Evolutionary conservation across 495 filamentous ascomycete genomes (phyloP), one percentile per base, ranked within the genome.

Genomic region (Amphirosellinia nigrospora): DNA sequence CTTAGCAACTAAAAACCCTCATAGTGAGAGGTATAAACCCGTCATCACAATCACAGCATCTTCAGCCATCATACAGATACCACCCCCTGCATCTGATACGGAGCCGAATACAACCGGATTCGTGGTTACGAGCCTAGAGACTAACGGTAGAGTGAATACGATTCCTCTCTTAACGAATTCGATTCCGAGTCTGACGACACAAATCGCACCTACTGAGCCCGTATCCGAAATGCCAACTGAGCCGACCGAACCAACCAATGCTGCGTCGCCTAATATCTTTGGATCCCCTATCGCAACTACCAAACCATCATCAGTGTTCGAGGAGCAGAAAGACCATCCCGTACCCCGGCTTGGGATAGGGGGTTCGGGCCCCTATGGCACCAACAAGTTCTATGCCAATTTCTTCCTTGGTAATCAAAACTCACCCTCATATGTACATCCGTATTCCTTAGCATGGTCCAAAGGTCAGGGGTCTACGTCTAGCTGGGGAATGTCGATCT

Each of bases 381-480:
- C 94, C 15, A 96, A 98, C 76, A 98, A 97, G 74, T 99, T 97
- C 79, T 97, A 97, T 74, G 89, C 89, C 63, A 97, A 96, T 59
- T 89, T 97, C 71, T 96, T 95, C 74, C 82, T 98, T 3, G 93
- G 90, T 4, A 86, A 79, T 56, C 94, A 97, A 78, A 86, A 81
- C 4, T 86, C 87, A 45, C 84, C 89, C 1, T 86, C 89, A 0
- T 98, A 92, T 84, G 92, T 93, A 2, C 90, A 96, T 77, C 96
- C 96, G 11, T 99, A 97, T 78, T 90, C 91, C 0, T 71, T 97
- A 3, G 79, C 86, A 45, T 97, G 94, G 93, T 84, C 89, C 3
- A 89, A 88, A 74, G 94, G 94, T 2, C 79, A 79, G 50, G 92
- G 92, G 15, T 83, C 82, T 39, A 81, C 89, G 1, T 75, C 80